Percentiles rank a stretch among this genome's conserved stretches.
Conservation (phyloP, 2,329 filamentous ascomycete genomes). For the Claviceps cyperi region DNA sequence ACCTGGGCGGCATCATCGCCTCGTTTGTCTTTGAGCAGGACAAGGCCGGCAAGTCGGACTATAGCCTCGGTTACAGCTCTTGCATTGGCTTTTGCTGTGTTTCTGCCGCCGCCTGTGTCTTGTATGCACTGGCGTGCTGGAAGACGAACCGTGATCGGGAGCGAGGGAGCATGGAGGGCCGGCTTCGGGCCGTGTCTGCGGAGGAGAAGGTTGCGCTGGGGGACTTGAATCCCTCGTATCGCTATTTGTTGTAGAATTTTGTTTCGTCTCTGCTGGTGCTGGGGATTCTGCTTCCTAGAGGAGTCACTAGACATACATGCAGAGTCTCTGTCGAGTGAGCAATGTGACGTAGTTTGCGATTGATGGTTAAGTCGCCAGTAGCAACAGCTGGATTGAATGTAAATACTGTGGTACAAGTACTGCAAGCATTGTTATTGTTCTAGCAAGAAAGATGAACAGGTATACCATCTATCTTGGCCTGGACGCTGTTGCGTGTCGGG, state of each 20-base stretch:
- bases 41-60: slow-evolving; percentile 58
- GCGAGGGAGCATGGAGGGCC: slow-evolving; percentile 26
- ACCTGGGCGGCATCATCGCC: slow-evolving; percentile 65
- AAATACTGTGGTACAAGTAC: no score
- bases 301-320: no score
- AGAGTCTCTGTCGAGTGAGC: no score
- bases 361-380: no score
- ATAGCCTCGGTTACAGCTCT: slow-evolving; percentile 51
- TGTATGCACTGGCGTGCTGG: slow-evolving; percentile 45
- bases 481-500: no score
- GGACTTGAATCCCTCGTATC: slow-evolving; percentile 44
- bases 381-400: no score
- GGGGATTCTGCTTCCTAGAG: no score
- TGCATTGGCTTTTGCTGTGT: slow-evolving; percentile 50
- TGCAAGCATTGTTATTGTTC: no score
- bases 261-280: background rate
- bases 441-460: no score
- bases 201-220: slow-evolving; percentile 48
- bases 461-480: no score
- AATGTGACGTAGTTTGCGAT: no score
- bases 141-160: slow-evolving; percentile 47
- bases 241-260: slow-evolving; percentile 35
- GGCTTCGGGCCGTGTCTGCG: slow-evolving; percentile 31
- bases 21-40: slow-evolving; percentile 52
- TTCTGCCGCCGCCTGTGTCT: slow-evolving; percentile 43